Conservation (phyloP, 768 basidiomycete genomes). For the Suillus cothurnatus region DNA sequence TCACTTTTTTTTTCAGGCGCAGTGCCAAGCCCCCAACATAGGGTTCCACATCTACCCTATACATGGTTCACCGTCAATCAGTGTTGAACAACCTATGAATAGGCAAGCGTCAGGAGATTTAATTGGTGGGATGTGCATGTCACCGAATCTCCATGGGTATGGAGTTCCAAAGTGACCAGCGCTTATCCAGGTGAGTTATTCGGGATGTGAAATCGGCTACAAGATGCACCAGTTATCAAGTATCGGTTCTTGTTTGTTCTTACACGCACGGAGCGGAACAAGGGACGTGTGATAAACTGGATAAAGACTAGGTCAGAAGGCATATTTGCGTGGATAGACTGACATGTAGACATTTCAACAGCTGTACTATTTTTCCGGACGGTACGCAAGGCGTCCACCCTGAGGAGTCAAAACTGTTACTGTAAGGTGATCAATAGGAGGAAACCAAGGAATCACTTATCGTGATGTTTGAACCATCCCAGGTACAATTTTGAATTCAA, state of each 20-base stretch:
- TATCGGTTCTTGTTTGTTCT: neutral
- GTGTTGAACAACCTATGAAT: neutral
- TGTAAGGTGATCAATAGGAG: conserved; percentile 16
- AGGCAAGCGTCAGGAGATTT: neutral
- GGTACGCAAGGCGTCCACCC: conserved; percentile 17
- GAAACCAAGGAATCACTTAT: conserved; percentile 14
- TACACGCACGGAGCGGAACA: neutral
- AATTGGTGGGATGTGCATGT: neutral
- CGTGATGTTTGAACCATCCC: conserved; percentile 13
- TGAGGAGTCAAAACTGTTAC: conserved; percentile 22
- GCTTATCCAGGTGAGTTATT: neutral
- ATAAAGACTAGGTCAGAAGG: neutral
- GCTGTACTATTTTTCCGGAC: conserved; percentile 21
- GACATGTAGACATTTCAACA: neutral
- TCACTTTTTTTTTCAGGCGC: neutral
- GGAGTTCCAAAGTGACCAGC: neutral
- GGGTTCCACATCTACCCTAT: neutral
- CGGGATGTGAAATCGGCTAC: neutral
- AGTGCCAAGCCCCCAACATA: neutral
- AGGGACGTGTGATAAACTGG: neutral
- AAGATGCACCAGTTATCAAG: neutral
- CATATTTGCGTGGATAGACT: neutral
- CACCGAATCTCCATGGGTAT: neutral
- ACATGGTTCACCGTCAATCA: neutral
- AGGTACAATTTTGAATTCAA: conserved; percentile 15